phyloP scores from a whole-genome alignment of 2,329 filamentous ascomycete genomes.

The Fusarium marasasianum region DNA sequence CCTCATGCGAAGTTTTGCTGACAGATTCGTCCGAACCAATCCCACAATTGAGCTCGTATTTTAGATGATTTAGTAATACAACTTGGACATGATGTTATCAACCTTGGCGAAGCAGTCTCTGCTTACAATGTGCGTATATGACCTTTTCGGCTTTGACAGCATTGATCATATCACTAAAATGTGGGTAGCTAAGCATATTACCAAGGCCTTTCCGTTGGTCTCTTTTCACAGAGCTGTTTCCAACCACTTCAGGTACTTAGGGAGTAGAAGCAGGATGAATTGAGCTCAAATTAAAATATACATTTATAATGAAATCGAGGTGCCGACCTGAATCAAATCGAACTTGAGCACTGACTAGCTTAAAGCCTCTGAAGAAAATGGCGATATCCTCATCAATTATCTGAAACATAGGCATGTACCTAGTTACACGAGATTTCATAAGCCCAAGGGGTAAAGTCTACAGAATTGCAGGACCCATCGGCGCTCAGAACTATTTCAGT shows the following conservation, averaged over 20 bases:
- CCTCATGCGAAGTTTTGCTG: background rate
- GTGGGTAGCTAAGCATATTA: too few species aligned
- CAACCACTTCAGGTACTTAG: rapidly evolving
- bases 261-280: too few species aligned
- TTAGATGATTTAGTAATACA: rapidly evolving
- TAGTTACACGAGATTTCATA: background rate
- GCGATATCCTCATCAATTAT: rapidly evolving
- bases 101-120: background rate
- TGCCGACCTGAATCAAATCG: too few species aligned
- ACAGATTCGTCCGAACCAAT: background rate
- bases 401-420: too few species aligned
- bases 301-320: rapidly evolving
- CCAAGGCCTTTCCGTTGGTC: background rate
- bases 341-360: too few species aligned
- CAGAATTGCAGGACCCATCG: background rate
- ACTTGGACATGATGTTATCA: rapidly evolving
- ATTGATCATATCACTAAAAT: background rate
- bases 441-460: background rate
- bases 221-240: rapidly evolving
- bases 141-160: background rate
- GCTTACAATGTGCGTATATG: background rate
- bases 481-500: background rate
- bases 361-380: background rate
- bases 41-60: background rate
- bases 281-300: background rate